Evolutionary conservation across 2,329 filamentous ascomycete species (phyloP), one percentile per base, ranked within the genome.

Genomic region (Beauveria sp.): DNA sequence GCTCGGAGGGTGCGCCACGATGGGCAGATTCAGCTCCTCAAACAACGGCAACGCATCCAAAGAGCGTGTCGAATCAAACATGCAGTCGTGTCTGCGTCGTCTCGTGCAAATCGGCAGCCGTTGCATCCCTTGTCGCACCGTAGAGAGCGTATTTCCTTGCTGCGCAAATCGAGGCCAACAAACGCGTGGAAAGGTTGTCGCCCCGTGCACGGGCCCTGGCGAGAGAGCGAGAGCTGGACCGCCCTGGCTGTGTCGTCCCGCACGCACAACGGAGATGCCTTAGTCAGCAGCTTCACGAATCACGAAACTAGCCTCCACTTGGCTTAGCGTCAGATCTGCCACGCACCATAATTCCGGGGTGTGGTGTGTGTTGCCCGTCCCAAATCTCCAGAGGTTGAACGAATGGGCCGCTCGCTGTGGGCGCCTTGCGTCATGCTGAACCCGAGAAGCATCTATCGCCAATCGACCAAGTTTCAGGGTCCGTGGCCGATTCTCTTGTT

Each of bases 131-230:
- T 30, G 12, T 53, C 9, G 47, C 22, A 34, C 22, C 18, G 54
- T 20, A 46, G 26, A 26, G 42, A 18, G 24, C 42, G 42, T 58
- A 38, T 40, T 22, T 14, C 34, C 38, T 28, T 20, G 30, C 20
- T 58, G 56, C 56, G 47, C 57, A 60, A 60, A 60, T 53, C 57
- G 34, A 60, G 57, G 57, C 49, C 57, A 60, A 60, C 49, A 49
- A 60, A 60, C 57, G 57, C 57, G 57, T 60, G 46, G n/a, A 28
- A 30, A 45, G 38, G 40, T 34, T 18, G 47, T 60, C 57, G 57
- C 40, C 26, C 40, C 26, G 57, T 60, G 57, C 57, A 60, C 57
- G 49, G 57, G 40, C 57, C 57, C 10, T 38, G 34, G 14, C 34
- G 12, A 38, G 34, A 38, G 34, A 38, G 34, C 12, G 14, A 38